phyloP scores from a whole-genome alignment of 768 basidiomycete genomes.

The Postia placenta region DNA sequence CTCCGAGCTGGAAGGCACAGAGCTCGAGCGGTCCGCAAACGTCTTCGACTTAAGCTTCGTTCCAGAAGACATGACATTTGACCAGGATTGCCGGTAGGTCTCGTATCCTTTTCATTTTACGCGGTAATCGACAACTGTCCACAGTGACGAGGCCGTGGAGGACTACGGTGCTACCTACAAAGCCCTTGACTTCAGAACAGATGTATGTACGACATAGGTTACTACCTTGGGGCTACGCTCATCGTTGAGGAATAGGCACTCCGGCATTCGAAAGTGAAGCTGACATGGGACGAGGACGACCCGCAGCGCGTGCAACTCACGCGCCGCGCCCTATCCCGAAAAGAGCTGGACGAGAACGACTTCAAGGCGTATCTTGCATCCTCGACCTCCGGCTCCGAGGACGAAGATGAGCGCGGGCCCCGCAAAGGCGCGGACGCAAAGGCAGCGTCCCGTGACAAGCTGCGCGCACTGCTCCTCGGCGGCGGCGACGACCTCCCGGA shows the following conservation, averaged over 20 bases:
- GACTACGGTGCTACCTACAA: conserved; percentile 56
- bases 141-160: conserved; percentile 80
- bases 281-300: conserved; percentile 99
- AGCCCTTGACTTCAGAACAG: conserved; percentile 85
- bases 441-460: conserved; percentile 51
- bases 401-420: conserved; percentile 42
- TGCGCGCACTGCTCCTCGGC: conserved; percentile 72
- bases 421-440: conserved; percentile 40
- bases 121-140: not conserved
- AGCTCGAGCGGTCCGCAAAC: conserved; percentile 95
- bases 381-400: conserved; percentile 48
- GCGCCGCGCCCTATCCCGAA: conserved; percentile 66
- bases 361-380: conserved; percentile 53
- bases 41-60: conserved; percentile 94
- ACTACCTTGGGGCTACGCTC: not conserved
- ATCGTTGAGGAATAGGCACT: conserved; percentile 56
- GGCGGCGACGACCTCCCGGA: conserved; percentile 71
- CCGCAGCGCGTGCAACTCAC: conserved; percentile 78
- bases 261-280: conserved; percentile 94
- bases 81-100: conserved; percentile 64
- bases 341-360: conserved; percentile 89
- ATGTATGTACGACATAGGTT: conserved; percentile 73
- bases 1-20: conserved; percentile 86
- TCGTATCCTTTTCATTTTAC: not conserved
- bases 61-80: conserved; percentile 84